These are phyloP conservation scores for Loxodes magnus DNA, from an alignment of 73 alveolate species.

Conservation along the genomic window DNA sequence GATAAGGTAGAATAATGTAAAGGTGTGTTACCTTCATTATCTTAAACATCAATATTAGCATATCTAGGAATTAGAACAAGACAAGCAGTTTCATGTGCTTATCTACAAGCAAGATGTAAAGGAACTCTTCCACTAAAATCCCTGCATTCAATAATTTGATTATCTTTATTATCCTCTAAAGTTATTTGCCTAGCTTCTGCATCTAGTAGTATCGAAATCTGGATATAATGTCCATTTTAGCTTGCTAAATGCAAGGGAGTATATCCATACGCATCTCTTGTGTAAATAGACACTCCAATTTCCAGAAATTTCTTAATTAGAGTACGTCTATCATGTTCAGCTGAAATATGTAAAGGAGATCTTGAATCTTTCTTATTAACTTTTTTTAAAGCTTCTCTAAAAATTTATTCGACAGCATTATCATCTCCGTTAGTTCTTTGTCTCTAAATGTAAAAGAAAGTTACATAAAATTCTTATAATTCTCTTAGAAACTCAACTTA, in stretches of 20 bases:
- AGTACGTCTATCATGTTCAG: neutral
- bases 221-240: constrained; percentile 37
- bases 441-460: too few relatives aligned
- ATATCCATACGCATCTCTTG: neutral
- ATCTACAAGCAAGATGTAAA: neutral
- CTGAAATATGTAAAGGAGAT: constrained; percentile 1
- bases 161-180: too few relatives aligned
- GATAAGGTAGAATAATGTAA: constrained; percentile 30
- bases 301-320: constrained; percentile 1
- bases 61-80: constrained; percentile 8
- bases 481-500: too few relatives aligned
- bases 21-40: constrained; percentile 40
- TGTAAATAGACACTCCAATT: constrained; percentile 25
- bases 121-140: constrained; percentile 9
- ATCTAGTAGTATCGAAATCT: constrained; percentile 47
- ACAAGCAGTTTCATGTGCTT: constrained; percentile 5
- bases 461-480: too few relatives aligned
- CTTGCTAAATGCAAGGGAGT: constrained; percentile 20
- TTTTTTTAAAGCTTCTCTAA: too few relatives aligned
- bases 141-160: too few relatives aligned
- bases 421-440: too few relatives aligned
- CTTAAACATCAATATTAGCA: neutral
- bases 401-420: too few relatives aligned
- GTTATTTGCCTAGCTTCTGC: too few relatives aligned
- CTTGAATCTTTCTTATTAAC: constrained; percentile 4